Evolutionary conservation across 129 eudicot genomes (phyloP), one percentile per base, ranked within the genome.

Genomic region (Flaveria sonorensis): DNA sequence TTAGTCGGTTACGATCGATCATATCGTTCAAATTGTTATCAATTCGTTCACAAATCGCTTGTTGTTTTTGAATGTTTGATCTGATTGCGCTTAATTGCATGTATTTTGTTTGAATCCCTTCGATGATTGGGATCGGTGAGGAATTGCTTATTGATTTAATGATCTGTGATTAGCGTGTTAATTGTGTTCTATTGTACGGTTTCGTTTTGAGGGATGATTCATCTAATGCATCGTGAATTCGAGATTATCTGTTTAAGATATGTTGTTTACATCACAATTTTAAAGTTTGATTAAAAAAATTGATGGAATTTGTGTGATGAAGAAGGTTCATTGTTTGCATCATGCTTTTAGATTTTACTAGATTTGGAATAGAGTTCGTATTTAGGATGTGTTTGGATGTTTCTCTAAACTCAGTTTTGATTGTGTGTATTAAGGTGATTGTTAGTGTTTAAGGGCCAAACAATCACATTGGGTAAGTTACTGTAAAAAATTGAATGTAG

Each of bases 351-450:
- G 50, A 2, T 42, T 48, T 48, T 75, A 30, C 73, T 75, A 63
- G 72, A 63, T 75, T 75, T 63, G 72, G 7, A 12, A 28, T 19
- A 75, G 62, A 75, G 21, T 3, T 30, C 2, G n/a, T 46, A 36
- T 77, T 36, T 77, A 51, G 43, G 57, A 21, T 16, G 48, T 60
- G 70, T 45, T 73, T 42, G 74, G 74, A 62, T 75, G 72, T 52
- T 21, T 15, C 55, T 21, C 45, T 39, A 23, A 19, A 20, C 53
- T 48, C 65, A 18, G 73, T 65, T 75, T 45, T 64, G 73, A 42
- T 43, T 59, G 56, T 60, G 32, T 39, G 20, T 21, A 9, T 43
- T 12, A 16, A 45, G 24, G 45, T 45, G 26, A 28, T 5, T 24
- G 12, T 74, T 43, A 28, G 62, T 45, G 6, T 74, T 20, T 21